Conservation (phyloP, 768 basidiomycete genomes). For the Sarcomyxa edulis region DNA sequence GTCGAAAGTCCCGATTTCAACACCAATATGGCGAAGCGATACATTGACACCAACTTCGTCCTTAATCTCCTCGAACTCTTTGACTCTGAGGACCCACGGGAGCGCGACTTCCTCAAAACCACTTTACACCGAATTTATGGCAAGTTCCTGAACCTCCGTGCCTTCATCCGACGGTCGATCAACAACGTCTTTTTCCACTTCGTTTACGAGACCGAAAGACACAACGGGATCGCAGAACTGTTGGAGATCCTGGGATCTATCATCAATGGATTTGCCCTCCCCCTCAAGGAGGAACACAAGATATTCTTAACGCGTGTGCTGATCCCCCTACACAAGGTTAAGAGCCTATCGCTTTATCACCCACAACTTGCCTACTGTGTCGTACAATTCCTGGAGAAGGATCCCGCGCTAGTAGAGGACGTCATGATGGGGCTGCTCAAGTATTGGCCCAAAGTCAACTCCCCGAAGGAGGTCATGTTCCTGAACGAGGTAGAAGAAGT, state of each 20-base stretch:
- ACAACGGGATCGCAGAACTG: conserved; percentile 98
- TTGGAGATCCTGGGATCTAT: conserved; percentile 98
- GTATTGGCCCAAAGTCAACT: conserved; percentile 99
- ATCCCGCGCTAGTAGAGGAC: conserved; percentile 85
- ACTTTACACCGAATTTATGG: conserved; percentile 99
- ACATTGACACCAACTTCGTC: conserved; percentile 94
- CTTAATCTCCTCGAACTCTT: conserved; percentile 96
- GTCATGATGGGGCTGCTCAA: conserved; percentile 94
- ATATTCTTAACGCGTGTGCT: conserved; percentile 92
- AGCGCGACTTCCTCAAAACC: conserved; percentile 99
- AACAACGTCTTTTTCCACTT: conserved; percentile 99
- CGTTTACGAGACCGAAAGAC: conserved; percentile 96
- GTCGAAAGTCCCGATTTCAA: conserved; percentile 98
- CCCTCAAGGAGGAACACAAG: conserved; percentile 99
- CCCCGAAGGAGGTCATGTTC: conserved; percentile 99
- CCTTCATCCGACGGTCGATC: conserved; percentile 98
- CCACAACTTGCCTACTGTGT: conserved; percentile 99
- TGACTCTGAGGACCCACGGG: conserved; percentile 97
- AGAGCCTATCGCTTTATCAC: conserved; percentile 95
- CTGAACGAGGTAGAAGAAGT: conserved; percentile 99
- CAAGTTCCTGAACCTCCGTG: conserved; percentile 97
- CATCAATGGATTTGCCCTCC: conserved; percentile 98
- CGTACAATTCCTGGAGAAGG: conserved; percentile 98
- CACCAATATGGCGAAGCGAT: conserved; percentile 95
- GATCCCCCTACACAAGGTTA: conserved; percentile 96